phyloP scores from a whole-genome alignment of 805 yeast species.

The Lipomyces spencermartinsiae region DNA sequence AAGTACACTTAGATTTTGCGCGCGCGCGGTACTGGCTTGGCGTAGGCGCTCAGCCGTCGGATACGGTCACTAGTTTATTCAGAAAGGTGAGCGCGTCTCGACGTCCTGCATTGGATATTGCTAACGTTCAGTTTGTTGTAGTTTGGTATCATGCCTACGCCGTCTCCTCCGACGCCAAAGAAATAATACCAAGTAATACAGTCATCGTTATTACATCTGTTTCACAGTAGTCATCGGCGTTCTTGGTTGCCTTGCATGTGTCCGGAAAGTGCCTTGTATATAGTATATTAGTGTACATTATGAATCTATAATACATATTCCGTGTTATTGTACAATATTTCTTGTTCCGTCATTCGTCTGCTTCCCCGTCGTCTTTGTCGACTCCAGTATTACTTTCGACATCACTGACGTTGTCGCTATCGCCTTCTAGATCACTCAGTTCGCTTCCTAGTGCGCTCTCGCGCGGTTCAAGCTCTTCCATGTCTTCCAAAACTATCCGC shows the following conservation, averaged over 20 bases:
- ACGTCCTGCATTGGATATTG: background rate
- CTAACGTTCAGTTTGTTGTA: background rate
- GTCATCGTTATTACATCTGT: background rate
- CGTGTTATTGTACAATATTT: background rate
- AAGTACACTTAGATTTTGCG: conserved; percentile 81
- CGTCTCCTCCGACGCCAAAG: conserved; percentile 19
- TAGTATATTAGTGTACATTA: conserved; percentile 7
- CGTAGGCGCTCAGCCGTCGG: conserved; percentile 95
- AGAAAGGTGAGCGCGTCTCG: conserved; percentile 58
- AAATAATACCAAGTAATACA: background rate
- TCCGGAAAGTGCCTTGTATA: background rate
- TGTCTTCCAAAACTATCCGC: conserved; percentile 48
- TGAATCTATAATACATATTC: background rate
- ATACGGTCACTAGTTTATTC: conserved; percentile 75
- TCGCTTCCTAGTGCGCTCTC: conserved; percentile 49
- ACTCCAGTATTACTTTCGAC: background rate
- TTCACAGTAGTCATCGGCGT: conserved; percentile 1
- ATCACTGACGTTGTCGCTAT: conserved; percentile 16
- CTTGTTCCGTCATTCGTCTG: background rate
- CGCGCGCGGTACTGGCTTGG: conserved; percentile 96
- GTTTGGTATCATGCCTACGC: conserved; percentile 12
- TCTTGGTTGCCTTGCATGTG: background rate
- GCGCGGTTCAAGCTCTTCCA: conserved; percentile 45
- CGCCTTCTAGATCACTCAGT: conserved; percentile 40
- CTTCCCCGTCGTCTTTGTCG: conserved; percentile 6